A percentile compares a stretch with the other conserved stretches of the same genome.
These are phyloP conservation scores for Zalaria obscura DNA, from an alignment of 2,329 filamentous ascomycete genomes.

Conservation along the genomic window DNA sequence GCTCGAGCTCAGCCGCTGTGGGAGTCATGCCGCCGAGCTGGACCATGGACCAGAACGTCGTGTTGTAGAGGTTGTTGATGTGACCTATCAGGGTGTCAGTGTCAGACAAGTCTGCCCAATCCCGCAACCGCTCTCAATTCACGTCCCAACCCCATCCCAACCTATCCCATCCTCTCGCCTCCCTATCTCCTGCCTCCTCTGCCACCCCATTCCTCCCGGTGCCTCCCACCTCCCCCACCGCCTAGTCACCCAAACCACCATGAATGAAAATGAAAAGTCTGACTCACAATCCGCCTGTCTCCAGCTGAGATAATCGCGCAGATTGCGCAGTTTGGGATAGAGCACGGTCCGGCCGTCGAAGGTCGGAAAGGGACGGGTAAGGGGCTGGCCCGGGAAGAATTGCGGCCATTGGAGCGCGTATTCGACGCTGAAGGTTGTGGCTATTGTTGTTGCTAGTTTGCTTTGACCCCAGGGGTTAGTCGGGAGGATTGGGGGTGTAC, in stretches of 20 bases:
- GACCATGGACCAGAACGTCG: constrained; percentile 85
- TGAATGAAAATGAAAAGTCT: background rate
- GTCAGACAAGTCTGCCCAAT: background rate
- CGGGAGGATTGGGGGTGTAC: too few species aligned
- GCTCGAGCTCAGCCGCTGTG: constrained; percentile 64
- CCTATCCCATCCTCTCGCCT: too few species aligned
- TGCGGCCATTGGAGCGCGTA: constrained; percentile 71
- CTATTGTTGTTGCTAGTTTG: constrained; percentile 81
- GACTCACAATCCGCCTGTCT: constrained; percentile 81
- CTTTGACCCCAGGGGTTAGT: constrained; percentile 27
- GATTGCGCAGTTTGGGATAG: constrained; percentile 69
- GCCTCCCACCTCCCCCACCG: too few species aligned
- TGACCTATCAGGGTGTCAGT: constrained; percentile 50
- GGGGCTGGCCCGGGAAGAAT: constrained; percentile 56
- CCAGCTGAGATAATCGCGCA: constrained; percentile 95
- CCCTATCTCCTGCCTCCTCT: too few species aligned
- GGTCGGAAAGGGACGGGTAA: constrained; percentile 65
- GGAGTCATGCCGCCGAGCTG: constrained; percentile 60
- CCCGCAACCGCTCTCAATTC: background rate
- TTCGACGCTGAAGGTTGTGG: constrained; percentile 85
- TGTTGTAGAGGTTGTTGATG: constrained; percentile 98
- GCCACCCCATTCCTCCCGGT: too few species aligned
- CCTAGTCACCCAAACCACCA: too few species aligned
- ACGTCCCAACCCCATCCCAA: background rate
- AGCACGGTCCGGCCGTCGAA: constrained; percentile 88